These are phyloP conservation scores for Tuctoria greenei DNA, from an alignment of 176 grass and related monocot species.

Conservation along the genomic window DNA sequence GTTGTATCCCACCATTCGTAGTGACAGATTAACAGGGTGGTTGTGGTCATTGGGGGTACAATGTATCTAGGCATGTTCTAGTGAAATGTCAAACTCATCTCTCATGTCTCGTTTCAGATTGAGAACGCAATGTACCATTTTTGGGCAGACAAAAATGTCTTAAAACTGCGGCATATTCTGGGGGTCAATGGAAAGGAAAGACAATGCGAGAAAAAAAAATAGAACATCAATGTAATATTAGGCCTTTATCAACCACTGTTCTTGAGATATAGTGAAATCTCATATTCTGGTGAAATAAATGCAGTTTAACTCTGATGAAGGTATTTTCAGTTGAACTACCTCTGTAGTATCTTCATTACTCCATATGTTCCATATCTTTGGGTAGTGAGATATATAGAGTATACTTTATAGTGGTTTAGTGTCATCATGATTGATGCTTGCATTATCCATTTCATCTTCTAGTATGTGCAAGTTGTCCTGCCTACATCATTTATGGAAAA, in stretches of 20 bases:
- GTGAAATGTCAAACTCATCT: no score
- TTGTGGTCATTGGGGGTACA: not conserved
- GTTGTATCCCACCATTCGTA: no score
- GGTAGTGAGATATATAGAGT: not conserved
- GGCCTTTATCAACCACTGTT: not conserved
- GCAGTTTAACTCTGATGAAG: not conserved
- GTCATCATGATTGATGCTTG: not conserved
- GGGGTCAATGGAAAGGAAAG: not conserved
- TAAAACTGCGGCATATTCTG: not conserved
- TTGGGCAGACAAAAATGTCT: not conserved
- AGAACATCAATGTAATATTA: not conserved
- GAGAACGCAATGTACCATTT: not conserved
- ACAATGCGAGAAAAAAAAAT: no score
- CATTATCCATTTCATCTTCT: slow-evolving; percentile 3
- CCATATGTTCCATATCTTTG: not conserved
- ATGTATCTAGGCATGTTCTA: not conserved
- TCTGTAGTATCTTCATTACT: not conserved
- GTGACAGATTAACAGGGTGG: not conserved
- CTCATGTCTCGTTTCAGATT: not conserved
- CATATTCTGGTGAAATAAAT: not conserved
- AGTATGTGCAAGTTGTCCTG: not conserved
- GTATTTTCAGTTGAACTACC: not conserved
- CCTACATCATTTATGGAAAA: not conserved
- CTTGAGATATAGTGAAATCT: not conserved
- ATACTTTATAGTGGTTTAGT: not conserved